Base-by-base conservation (phyloP, 495 filamentous ascomycete species). In the Xylaria intraflava region DNA sequence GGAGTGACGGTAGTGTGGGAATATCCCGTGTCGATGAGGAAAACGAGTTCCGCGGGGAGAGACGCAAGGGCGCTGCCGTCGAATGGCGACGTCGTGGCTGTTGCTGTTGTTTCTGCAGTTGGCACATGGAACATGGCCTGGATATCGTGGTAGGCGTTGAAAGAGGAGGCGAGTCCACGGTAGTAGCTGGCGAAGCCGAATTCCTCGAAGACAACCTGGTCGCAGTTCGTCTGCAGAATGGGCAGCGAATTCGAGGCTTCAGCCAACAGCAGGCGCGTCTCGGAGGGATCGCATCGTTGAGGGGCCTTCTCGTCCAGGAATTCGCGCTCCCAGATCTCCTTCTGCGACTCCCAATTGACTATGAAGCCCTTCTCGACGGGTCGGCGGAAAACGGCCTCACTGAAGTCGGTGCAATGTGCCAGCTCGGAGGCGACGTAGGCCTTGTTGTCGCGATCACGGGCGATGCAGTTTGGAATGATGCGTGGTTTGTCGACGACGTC, bases 201-300 rank as follows among this genome's bases (percentile, higher is more conserved):
- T 66, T 97, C 91, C 65, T 99, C 93, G 74, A 97, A 97, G 0
- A 96, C 81, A 65, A 99, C 89, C 74, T 99, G 89, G 66, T 97
- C 93, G 53, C 88, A 89, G 64, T 96, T 90, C 16, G 80, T 82
- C 69, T 96, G 92, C 47, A 99, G 71, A 9, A 79, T 73, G 3
- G 83, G 81, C 40, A 92, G 78, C 3, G 86, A 83, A 68, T 96
- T 97, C n/a, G 94, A 87, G 29, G 89, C 87, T 69, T 99, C 93
- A 20, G 90, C 84, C 26, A 98, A 78, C 1, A 99, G 64, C 26
- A 99, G 70, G 17, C 87, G 84, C 8, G 90, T 91, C 12, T 90
- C 84, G 51, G 81, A 78, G 2, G 93, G 90, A 68, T 90, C 83
- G 68, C 86, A 89, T 22, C 65, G 63, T 52, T 83, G 78, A 39